Conservation (phyloP, 2,329 filamentous ascomycete genomes). For the Cladosporium sp. region DNA sequence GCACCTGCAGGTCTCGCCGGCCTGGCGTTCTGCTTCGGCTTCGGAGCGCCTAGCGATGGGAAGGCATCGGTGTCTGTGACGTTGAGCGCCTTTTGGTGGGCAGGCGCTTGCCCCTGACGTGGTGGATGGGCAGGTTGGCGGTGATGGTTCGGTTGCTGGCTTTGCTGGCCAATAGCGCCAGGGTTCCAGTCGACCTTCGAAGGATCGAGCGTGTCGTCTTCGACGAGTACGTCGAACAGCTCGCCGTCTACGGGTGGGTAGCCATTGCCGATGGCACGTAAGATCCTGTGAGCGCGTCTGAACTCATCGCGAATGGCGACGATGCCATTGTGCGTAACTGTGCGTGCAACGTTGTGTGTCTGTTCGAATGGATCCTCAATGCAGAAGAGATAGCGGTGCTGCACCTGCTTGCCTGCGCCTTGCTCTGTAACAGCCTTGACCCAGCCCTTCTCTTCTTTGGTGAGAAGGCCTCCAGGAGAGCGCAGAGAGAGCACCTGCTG, state of each 20-base stretch:
- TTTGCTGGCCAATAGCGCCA: not conserved
- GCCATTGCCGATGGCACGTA: slow-evolving; percentile 50
- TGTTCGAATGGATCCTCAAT: slow-evolving; percentile 91
- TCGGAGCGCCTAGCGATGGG: slow-evolving; percentile 22
- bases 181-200: not conserved
- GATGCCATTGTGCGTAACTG: slow-evolving; percentile 78
- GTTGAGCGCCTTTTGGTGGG: slow-evolving; percentile 13
- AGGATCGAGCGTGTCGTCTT: slow-evolving; percentile 37
- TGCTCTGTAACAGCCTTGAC: slow-evolving; percentile 71
- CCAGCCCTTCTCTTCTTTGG: slow-evolving; percentile 80
- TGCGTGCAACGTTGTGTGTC: slow-evolving; percentile 83
- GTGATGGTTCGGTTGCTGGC: not conserved
- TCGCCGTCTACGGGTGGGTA: slow-evolving; percentile 18
- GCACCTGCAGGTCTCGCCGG: not conserved
- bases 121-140: not conserved
- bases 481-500: slow-evolving; percentile 75
- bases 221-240: slow-evolving; percentile 26
- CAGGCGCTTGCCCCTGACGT: not conserved
- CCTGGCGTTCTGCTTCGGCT: slow-evolving; percentile 17
- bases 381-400: slow-evolving; percentile 77
- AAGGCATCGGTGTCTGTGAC: slow-evolving; percentile 24
- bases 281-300: slow-evolving; percentile 70
- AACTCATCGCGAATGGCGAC: slow-evolving; percentile 82
- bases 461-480: slow-evolving; percentile 62
- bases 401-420: slow-evolving; percentile 55